These are phyloP conservation scores for Aspergillus eucalypticola DNA, from an alignment of 2,329 filamentous ascomycete genomes.

Conservation along the genomic window DNA sequence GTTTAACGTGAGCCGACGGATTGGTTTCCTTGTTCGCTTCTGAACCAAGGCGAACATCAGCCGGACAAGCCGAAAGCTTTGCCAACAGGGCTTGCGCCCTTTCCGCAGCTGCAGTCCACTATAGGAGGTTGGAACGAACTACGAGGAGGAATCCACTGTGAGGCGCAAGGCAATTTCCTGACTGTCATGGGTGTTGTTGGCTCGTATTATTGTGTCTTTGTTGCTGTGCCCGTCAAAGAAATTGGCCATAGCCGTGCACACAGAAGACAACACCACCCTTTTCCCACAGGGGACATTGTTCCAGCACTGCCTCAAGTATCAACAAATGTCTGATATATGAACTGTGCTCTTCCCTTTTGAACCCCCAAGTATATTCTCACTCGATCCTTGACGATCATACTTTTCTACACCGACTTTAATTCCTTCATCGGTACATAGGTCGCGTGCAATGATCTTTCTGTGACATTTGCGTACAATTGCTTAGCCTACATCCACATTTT, in stretches of 20 bases:
- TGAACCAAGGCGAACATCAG: slow-evolving; percentile 6
- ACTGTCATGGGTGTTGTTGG: not conserved
- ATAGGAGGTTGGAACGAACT: not conserved
- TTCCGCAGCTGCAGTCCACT: not conserved
- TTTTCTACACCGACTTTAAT: not conserved
- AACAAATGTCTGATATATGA: not conserved
- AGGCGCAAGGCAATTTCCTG: slow-evolving; percentile 4
- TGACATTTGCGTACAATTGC: not conserved
- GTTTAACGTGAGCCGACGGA: slow-evolving; percentile 1
- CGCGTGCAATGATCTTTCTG: not conserved
- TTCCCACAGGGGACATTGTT: not conserved
- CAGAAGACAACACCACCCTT: not conserved
- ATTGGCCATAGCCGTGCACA: not conserved
- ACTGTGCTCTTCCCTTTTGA: not conserved
- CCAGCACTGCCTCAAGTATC: slow-evolving; percentile 2
- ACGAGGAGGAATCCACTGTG: not conserved
- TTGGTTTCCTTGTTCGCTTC: not conserved
- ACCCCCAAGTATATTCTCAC: not conserved
- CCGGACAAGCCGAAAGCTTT: slow-evolving; percentile 6
- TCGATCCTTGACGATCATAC: not conserved
- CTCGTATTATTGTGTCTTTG: not conserved
- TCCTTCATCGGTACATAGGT: not conserved
- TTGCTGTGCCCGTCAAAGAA: slow-evolving; percentile 6
- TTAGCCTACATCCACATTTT: not conserved
- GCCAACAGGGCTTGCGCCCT: not conserved